phyloP scores from a whole-genome alignment of 169 alveolate genomes.

The Plasmodium reichenowi region DNA sequence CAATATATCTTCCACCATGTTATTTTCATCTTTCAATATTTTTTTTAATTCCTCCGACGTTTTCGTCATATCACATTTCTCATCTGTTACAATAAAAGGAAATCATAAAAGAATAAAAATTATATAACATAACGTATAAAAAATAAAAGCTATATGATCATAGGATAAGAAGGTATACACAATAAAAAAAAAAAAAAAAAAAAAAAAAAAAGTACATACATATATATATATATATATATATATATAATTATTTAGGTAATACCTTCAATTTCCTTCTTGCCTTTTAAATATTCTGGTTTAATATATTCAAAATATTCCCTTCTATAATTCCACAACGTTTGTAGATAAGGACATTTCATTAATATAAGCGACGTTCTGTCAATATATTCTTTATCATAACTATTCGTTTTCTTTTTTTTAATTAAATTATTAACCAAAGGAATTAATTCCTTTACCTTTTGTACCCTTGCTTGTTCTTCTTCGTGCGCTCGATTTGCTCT shows the following conservation, averaged over 20 bases:
- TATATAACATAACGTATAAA: neutral
- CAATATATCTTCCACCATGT: slow-evolving; percentile 57
- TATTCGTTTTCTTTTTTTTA: slow-evolving; percentile 38
- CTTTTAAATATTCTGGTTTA: slow-evolving; percentile 5
- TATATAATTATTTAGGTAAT: neutral
- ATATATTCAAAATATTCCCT: slow-evolving; percentile 68
- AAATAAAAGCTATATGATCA: too few relatives aligned
- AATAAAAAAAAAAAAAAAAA: neutral
- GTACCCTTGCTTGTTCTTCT: slow-evolving; percentile 24
- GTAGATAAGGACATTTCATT: slow-evolving; percentile 52
- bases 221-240: neutral
- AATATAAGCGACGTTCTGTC: slow-evolving; percentile 38
- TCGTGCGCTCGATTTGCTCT: slow-evolving; percentile 34
- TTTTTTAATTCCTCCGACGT: slow-evolving; percentile 16
- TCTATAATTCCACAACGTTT: slow-evolving; percentile 70
- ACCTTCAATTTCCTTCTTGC: neutral
- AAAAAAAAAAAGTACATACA: neutral
- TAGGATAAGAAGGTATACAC: neutral
- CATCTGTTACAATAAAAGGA: slow-evolving; percentile 9
- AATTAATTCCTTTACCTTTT: slow-evolving; percentile 57
- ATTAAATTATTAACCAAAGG: slow-evolving; percentile 34
- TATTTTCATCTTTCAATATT: slow-evolving; percentile 50
- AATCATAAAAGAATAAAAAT: neutral
- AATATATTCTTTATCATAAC: slow-evolving; percentile 41
- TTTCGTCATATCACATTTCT: neutral